Percentiles rank a stretch among this genome's conserved stretches.
Evolutionary conservation across 257 asterid genomes (phyloP).

Genomic region (Paraleonurus japonicus): DNA sequence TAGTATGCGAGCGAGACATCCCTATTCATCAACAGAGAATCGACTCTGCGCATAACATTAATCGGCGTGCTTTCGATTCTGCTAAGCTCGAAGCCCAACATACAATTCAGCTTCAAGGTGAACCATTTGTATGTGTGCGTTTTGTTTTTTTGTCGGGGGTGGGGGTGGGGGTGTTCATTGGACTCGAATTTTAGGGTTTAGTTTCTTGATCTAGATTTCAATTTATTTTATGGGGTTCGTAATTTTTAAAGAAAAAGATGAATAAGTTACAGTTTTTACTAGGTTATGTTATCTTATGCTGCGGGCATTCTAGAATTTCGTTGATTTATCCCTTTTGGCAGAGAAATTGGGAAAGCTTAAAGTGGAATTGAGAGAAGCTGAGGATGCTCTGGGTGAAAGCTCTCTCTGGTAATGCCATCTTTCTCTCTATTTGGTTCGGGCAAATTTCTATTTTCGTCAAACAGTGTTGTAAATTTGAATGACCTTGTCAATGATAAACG

Average conservation of each 20-base stretch:
- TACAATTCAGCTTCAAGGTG: constrained; percentile 68
- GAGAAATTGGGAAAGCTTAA: constrained; percentile 62
- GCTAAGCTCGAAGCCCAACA: constrained; percentile 45
- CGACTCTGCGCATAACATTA: constrained; percentile 35
- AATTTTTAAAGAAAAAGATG: background rate
- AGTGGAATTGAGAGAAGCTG: constrained; percentile 63
- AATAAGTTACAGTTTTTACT: background rate
- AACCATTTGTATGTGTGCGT: background rate
- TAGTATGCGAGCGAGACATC: constrained; percentile 66
- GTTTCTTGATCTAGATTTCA: background rate
- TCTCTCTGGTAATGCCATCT: constrained; percentile 58
- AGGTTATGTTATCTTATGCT: background rate
- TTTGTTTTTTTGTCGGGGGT: too few species aligned
- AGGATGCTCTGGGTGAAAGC: constrained; percentile 73
- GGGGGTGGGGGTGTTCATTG: background rate
- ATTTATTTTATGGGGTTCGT: background rate
- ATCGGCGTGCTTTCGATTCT: constrained; percentile 40
- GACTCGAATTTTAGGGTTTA: constrained; percentile 27
- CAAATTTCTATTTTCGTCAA: background rate
- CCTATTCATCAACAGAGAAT: constrained; percentile 58
- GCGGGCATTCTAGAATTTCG: background rate
- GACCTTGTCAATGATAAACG: background rate
- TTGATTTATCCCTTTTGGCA: constrained; percentile 32
- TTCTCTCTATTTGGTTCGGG: background rate
- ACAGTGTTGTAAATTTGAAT: background rate